Base-by-base conservation (phyloP, 371 early-diverging fungal species). In the Lichtheimia corymbifera region DNA sequence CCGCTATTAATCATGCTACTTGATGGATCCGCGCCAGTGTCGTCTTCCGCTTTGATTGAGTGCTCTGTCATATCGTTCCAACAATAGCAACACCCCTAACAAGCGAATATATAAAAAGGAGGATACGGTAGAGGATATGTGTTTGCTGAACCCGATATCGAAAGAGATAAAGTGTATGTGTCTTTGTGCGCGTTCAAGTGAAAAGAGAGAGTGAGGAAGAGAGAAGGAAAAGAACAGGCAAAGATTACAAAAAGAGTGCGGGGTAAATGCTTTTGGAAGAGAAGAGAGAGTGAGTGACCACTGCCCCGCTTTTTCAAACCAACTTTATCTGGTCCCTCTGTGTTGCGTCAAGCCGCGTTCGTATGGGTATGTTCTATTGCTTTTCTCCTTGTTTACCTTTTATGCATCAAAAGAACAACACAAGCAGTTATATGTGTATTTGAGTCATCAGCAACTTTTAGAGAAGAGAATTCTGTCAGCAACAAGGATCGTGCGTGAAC, bases 251-350 rank as follows among this genome's bases (percentile, higher is more conserved):
- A 53, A 18, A 53, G 28, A 27, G 27, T n/a, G 30, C 27, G 53
- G 20, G 20, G 53, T 53, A 53, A 25, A n/a, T 15, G 12, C n/a
- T 15, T 27, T 24, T 35, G 24, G 12, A 47, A 17, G 47, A 47
- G 47, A 20, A 9, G 14, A 45, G 7, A 17, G n/a, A 47, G 47
- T n/a, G 5, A 22, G 47, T 47, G 47, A 47, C 47, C 47, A 47
- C 47, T 47, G 47, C 47, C 47, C 47, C 47, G 47, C 47, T 47
- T 47, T 47, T 47, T 47, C 22, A 22, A 47, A 22, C 47, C 47
- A 47, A 47, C 47, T 47, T 47, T 47, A 47, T 47, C 47, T 47
- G 47, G 47, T 18, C 5, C 5, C 18, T 47, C 47, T 47, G 47
- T 47, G 47, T 47, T 27, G 18, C 52, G 4, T 53, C 15, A 53